A percentile compares a stretch with the other conserved stretches of the same genome.
Evolutionary conservation across 2,329 filamentous ascomycete genomes (phyloP).

Genomic region (Colletotrichum truncatum): DNA sequence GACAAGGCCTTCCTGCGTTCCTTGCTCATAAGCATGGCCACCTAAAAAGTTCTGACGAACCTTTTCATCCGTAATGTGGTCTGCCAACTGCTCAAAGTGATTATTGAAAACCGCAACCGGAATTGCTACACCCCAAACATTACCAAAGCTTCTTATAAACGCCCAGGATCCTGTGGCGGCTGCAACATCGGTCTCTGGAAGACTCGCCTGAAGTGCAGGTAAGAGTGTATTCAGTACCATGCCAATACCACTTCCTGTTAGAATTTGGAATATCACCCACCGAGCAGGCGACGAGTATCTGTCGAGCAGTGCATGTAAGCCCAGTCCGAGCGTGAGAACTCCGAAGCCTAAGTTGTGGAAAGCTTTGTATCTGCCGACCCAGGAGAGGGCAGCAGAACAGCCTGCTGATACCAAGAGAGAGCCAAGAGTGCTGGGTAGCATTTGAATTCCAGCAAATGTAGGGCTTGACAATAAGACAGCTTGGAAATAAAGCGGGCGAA

Average conservation of each 20-base stretch:
- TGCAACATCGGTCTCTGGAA: constrained; percentile 45
- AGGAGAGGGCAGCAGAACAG: constrained; percentile 39
- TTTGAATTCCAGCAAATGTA: constrained; percentile 40
- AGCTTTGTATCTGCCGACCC: constrained; percentile 42
- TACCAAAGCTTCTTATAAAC: constrained; percentile 55
- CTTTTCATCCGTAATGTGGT: constrained; percentile 28
- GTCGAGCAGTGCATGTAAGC: constrained; percentile 49
- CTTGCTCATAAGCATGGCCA: too few relatives aligned
- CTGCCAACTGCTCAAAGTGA: constrained; percentile 33
- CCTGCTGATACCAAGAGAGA: constrained; percentile 39
- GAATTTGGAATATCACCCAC: constrained; percentile 51
- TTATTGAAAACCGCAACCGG: constrained; percentile 33
- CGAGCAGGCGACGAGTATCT: constrained; percentile 39
- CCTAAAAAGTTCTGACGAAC: constrained; percentile 34
- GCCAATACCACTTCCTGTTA: constrained; percentile 50
- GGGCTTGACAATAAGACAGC: constrained; percentile 45
- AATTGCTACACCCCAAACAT: constrained; percentile 55
- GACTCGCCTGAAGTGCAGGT: constrained; percentile 50
- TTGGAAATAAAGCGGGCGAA: constrained; percentile 57
- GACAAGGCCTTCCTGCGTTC: too few relatives aligned
- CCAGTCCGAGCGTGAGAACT: constrained; percentile 48
- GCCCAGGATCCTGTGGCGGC: constrained; percentile 47
- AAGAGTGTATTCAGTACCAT: constrained; percentile 52
- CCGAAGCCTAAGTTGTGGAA: constrained; percentile 47
- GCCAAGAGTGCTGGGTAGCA: constrained; percentile 41